A percentile compares a stretch with the other conserved stretches of the same genome.
These are phyloP conservation scores for Podosphaera fusca DNA, from an alignment of 2,329 filamentous ascomycete genomes.

Conservation along the genomic window DNA sequence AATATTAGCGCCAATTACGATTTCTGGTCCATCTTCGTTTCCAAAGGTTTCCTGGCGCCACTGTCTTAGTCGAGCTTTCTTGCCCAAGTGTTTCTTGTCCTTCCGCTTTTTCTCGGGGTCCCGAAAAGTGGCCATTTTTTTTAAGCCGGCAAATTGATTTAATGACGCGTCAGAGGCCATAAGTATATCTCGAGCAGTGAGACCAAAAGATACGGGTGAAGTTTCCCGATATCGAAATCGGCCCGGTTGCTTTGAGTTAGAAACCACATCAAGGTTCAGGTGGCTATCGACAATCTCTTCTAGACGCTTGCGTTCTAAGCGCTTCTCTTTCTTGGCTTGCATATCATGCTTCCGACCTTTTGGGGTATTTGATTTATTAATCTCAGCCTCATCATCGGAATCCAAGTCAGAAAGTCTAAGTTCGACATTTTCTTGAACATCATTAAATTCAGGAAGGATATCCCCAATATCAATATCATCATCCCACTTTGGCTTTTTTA, in stretches of 20 bases:
- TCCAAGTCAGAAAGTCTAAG: constrained; percentile 33
- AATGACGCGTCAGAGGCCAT: constrained; percentile 66
- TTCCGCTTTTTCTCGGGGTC: constrained; percentile 73
- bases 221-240: constrained; percentile 86
- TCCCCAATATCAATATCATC: constrained; percentile 96
- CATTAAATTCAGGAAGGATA: constrained; percentile 66
- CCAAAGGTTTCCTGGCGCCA: constrained; percentile 53
- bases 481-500: constrained; percentile 78
- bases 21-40: constrained; percentile 19
- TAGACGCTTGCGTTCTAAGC: constrained; percentile 59
- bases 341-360: constrained; percentile 36
- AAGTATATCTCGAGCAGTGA: constrained; percentile 76
- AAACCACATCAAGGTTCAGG: constrained; percentile 47
- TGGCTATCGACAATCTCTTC: constrained; percentile 68
- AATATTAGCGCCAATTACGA: constrained; percentile 8
- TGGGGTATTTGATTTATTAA: constrained; percentile 34
- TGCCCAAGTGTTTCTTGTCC: constrained; percentile 71
- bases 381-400: constrained; percentile 23
- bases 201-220: constrained; percentile 69
- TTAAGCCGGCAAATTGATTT: constrained; percentile 78
- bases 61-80: constrained; percentile 74
- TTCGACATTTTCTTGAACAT: constrained; percentile 27
- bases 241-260: constrained; percentile 27
- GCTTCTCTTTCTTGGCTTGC: constrained; percentile 39
- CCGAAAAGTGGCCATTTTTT: constrained; percentile 80